Evolutionary conservation across 345 rosid species (phyloP), one percentile per base, ranked within the genome.

Genomic region (Viola odorata): DNA sequence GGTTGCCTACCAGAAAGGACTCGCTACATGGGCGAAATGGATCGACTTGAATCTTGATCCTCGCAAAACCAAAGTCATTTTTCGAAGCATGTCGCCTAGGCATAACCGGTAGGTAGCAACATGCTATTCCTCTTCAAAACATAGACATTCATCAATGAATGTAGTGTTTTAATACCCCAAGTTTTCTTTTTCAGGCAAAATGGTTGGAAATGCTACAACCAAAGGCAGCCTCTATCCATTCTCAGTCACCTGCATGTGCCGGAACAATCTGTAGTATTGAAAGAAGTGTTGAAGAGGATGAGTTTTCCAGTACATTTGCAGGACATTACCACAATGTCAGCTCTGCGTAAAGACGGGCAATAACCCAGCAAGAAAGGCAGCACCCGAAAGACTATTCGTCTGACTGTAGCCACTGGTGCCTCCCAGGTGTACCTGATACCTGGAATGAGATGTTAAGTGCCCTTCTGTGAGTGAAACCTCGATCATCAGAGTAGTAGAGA

Each of bases 401-500:
- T 9, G 98, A 92, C 50, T 92, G 98, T 36, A 89, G 88, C 82
- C 97, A 92, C 54, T 92, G 98, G 98, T 92, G 97, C 64, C 91
- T 92, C 63, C 98, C 98, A 17, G 98, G 97, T 0, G 96, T 92
- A 14, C 97, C 98, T 0, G 97, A 92, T 64, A 75, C 72, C 50
- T 92, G 97, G 98, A 92, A 89, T 70, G 97, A 91, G 81, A 86
- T 91, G 94, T 69, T 91, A 55, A 74, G 63, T 74, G 84, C 75
- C 6, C 42, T 82, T 41, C 84, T 85, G 66, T 85, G 62, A 69
- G 60, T 37, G 12, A 32, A 53, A 40, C 17, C 15, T 6, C 5
- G 12, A n/a, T 6, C 5, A 41, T 12, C 16, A 14, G 5, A 11
- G 67, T 41, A 60, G 69, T 23, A 23, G 62, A 53, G 47, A 41